These are phyloP conservation scores for Aspergillus pseudoglaucus DNA, from an alignment of 2,329 filamentous ascomycete species.

Conservation along the genomic window DNA sequence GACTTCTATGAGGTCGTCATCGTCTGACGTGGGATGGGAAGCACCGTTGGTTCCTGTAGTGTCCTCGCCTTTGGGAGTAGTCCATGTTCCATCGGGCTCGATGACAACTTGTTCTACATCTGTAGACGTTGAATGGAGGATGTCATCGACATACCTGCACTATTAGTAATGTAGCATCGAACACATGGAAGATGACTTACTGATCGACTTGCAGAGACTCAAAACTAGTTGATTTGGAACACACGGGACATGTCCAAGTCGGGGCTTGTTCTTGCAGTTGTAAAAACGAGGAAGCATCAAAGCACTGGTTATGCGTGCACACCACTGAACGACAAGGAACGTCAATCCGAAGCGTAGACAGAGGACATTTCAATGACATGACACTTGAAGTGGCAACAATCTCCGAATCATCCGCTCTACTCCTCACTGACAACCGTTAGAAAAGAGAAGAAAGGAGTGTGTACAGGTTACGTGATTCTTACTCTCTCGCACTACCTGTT, in stretches of 20 bases:
- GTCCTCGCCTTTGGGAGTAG: conserved; percentile 40
- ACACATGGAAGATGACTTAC: conserved; percentile 43
- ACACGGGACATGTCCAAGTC: conserved; percentile 94
- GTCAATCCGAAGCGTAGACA: conserved; percentile 76
- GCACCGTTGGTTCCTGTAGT: conserved; percentile 32
- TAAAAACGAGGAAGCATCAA: conserved; percentile 86
- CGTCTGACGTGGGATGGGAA: conserved; percentile 36
- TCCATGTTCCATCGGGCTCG: conserved; percentile 80
- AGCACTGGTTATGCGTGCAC: conserved; percentile 90
- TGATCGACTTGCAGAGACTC: conserved; percentile 81
- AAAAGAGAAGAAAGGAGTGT: not conserved
- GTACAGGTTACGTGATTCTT: conserved; percentile 13
- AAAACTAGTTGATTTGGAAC: conserved; percentile 75
- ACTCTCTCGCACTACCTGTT: conserved; percentile 79
- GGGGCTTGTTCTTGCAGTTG: conserved; percentile 93
- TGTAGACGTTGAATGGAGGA: conserved; percentile 65
- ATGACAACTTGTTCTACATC: conserved; percentile 80
- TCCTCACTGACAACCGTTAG: conserved; percentile 55
- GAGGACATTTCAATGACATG: conserved; percentile 84
- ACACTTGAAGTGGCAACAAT: conserved; percentile 83
- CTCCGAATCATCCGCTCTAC: conserved; percentile 76
- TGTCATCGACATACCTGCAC: conserved; percentile 74
- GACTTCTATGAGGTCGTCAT: conserved; percentile 49
- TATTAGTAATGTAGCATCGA: conserved; percentile 5
- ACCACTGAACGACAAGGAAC: conserved; percentile 71